Base-by-base conservation (phyloP, 1,284 basidiomycete genomes). In the Trichosporon asahii region DNA sequence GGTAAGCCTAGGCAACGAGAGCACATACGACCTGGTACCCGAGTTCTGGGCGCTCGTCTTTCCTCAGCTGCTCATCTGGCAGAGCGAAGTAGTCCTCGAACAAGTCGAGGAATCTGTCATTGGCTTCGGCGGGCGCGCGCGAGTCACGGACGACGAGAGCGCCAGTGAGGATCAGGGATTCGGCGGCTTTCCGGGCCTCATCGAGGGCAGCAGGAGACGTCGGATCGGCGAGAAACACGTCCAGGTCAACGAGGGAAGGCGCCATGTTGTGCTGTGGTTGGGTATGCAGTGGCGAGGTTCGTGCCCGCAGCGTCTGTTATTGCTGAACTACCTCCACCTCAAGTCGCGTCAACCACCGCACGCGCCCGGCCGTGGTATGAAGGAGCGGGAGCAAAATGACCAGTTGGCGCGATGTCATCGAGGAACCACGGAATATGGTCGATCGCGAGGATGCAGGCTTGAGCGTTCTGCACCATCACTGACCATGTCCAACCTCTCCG, bases 81-180 rank as follows among this genome's bases (percentile, higher is more conserved):
- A 94, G 93, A 2, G 87, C 86, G 80, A 96, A 97, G 81, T 97
- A 97, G 80, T 95, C 92, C 79, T 88, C 87, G 65, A 94, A 86
- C 49, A 94, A 85, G 82, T 93, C 91, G 44, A 95, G 87, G 81
- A 95, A 95, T 14, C 85, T 85, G 61, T 86, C 82, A 78, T 95
- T 95, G 77, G 93, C 91, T 25, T 89, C 86, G 76, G 92, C 90
- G 0, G 89, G 88, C n/a, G 94, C 92, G 8, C 93, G 87, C 21
- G 90, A 90, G 80, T 95, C 94, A 66, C 88, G 88, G 21, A 95
- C 86, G 31, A 95, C 86, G 37, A 95, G 86, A 1, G 94, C 94
- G 2, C 94, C 94, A 70, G 82, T 81, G 25, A 86, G 86, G 71
- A 93, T 90, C 29, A 96, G 85, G 2, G 92, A 91, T 75, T 92